Conservation (phyloP, 2,329 filamentous ascomycete genomes). For the Macroventuria anomochaeta region DNA sequence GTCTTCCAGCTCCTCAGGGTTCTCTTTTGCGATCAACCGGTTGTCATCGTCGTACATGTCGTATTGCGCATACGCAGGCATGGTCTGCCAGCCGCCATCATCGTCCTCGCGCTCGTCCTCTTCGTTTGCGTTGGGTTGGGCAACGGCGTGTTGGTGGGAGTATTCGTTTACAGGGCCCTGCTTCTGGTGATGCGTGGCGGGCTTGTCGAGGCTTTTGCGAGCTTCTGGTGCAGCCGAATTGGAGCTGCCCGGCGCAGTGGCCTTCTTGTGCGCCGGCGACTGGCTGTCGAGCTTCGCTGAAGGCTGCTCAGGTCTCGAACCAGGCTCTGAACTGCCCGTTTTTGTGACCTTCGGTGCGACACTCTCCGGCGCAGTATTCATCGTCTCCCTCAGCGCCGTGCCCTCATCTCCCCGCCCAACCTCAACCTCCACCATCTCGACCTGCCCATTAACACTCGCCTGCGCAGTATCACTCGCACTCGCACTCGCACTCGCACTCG, state of each 20-base stretch:
- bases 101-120: slow-evolving; percentile 66
- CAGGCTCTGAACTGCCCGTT: slow-evolving; percentile 9
- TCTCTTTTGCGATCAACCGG: slow-evolving; percentile 81
- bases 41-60: slow-evolving; percentile 97
- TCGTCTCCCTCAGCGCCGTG: slow-evolving; percentile 5
- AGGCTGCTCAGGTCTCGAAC: background rate
- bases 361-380: background rate
- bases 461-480: slow-evolving; percentile 5
- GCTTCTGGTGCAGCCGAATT: slow-evolving; percentile 9
- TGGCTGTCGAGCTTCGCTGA: background rate
- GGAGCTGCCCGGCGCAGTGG: background rate
- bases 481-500: background rate
- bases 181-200: slow-evolving; percentile 11
- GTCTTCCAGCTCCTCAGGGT: slow-evolving; percentile 71
- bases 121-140: slow-evolving; percentile 55
- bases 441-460: background rate
- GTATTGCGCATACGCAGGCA: slow-evolving; percentile 91
- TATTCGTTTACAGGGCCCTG: slow-evolving; percentile 72
- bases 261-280: slow-evolving; percentile 1
- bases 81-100: slow-evolving; percentile 85
- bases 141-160: slow-evolving; percentile 82
- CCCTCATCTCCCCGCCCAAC: background rate
- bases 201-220: slow-evolving; percentile 17
- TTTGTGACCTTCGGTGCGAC: slow-evolving; percentile 11
- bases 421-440: slow-evolving; percentile 10